A percentile compares a stretch with the other conserved stretches of the same genome.
These are phyloP conservation scores for Cladorrhinum sp. DNA, from an alignment of 2,329 filamentous ascomycete genomes.

Conservation along the genomic window DNA sequence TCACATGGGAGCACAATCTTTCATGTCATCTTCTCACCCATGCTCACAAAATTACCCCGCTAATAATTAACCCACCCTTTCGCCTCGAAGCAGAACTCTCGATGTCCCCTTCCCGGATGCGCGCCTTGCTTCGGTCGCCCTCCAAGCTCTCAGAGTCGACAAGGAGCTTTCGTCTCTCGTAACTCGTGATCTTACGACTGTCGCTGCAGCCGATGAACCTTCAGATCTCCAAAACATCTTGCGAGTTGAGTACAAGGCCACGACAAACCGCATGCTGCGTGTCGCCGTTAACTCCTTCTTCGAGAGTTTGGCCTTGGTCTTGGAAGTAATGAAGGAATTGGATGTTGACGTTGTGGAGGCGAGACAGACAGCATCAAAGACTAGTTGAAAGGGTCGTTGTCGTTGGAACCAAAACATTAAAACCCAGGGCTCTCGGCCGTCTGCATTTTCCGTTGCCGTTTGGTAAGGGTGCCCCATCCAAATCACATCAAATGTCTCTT, in stretches of 20 bases:
- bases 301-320: constrained; percentile 78
- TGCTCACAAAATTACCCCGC: constrained; percentile 18
- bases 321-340: constrained; percentile 87
- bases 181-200: constrained; percentile 60
- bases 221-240: constrained; percentile 49
- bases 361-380: constrained; percentile 11
- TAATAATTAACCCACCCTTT: constrained; percentile 3
- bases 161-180: constrained; percentile 85
- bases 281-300: constrained; percentile 97
- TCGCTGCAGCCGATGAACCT: constrained; percentile 22
- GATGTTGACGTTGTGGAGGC: constrained; percentile 73
- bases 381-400: constrained; percentile 6
- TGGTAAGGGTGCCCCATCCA: background rate
- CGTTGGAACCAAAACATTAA: background rate
- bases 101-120: constrained; percentile 77
- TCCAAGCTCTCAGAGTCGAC: constrained; percentile 77
- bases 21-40: background rate
- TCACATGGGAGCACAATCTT: background rate
- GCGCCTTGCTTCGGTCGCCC: constrained; percentile 73
- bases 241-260: constrained; percentile 74
- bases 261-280: constrained; percentile 93
- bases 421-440: background rate
- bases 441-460: background rate
- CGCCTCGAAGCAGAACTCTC: constrained; percentile 54
- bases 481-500: background rate